Conservation (phyloP, 2,329 filamentous ascomycete species). For the Pseudogymnoascus sp. region DNA sequence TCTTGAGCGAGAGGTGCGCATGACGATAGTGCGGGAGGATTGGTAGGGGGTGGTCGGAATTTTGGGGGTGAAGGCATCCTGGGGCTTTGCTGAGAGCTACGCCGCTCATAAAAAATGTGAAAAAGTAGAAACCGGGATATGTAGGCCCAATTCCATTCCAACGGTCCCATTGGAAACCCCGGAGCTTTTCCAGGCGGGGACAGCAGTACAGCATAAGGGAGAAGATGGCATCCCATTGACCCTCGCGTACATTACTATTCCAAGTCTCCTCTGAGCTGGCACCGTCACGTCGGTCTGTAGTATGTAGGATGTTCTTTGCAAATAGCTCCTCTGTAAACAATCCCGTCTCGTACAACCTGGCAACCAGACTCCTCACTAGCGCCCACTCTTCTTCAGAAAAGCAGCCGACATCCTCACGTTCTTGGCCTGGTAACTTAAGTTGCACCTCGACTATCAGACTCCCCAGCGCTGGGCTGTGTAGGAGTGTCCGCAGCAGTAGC, state of each 20-base stretch:
- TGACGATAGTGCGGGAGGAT: not conserved
- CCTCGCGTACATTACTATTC: not conserved
- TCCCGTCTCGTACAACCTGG: not conserved
- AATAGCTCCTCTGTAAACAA: not conserved
- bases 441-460: not conserved
- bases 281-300: not conserved
- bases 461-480: not conserved
- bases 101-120: not conserved
- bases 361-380: not conserved
- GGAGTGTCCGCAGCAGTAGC: not conserved
- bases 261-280: not conserved
- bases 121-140: not conserved
- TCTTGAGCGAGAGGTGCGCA: not conserved
- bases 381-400: not conserved
- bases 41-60: not conserved
- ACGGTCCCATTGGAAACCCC: not conserved
- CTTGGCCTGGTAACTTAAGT: not conserved
- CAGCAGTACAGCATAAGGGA: not conserved
- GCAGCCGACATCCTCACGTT: not conserved
- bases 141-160: not conserved
- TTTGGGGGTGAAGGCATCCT: not conserved
- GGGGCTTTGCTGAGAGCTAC: not conserved
- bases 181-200: not conserved
- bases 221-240: not conserved
- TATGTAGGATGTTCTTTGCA: not conserved